Conservation (phyloP, 2,329 filamentous ascomycete genomes). For the Claviceps capensis region DNA sequence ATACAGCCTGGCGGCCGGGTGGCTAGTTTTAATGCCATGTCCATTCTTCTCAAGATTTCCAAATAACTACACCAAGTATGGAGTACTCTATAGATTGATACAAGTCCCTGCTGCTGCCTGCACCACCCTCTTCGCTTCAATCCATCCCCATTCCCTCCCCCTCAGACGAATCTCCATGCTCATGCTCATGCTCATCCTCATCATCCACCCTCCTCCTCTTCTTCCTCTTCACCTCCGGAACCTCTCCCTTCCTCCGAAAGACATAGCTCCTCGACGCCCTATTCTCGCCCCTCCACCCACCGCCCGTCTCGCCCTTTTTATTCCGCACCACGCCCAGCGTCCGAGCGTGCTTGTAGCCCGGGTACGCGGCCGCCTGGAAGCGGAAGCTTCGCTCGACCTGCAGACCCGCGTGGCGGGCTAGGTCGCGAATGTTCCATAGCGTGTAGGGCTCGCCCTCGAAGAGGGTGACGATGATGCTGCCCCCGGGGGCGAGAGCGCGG, state of each 20-base stretch:
- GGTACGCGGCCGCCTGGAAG: conserved; percentile 55
- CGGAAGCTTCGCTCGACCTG: conserved; percentile 56
- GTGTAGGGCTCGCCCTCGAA: conserved; percentile 94
- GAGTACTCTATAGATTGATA: no score
- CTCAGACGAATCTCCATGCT: conserved; percentile 1
- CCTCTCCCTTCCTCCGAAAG: conserved; percentile 46
- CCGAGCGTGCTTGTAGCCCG: conserved; percentile 59
- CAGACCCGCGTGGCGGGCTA: conserved; percentile 65
- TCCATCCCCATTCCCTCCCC: conserved; percentile 12
- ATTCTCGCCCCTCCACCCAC: conserved; percentile 29
- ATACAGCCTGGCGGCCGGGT: no score
- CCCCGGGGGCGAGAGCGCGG: conserved; percentile 26
- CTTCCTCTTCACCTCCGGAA: conserved; percentile 17
- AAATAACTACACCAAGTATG: no score
- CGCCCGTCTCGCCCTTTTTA: conserved; percentile 28
- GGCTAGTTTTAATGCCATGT: no score
- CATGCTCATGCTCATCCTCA: not conserved
- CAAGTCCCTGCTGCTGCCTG: no score
- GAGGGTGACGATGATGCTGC: conserved; percentile 64
- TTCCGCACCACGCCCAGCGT: conserved; percentile 53
- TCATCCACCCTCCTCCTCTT: conserved; percentile 12
- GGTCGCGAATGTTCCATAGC: conserved; percentile 84
- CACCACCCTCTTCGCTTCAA: conserved; percentile 3
- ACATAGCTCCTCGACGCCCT: conserved; percentile 42
- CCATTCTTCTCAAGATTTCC: no score